Base-by-base conservation (phyloP, 192 early-diverging fungal genomes). In the Dispira simplex region DNA sequence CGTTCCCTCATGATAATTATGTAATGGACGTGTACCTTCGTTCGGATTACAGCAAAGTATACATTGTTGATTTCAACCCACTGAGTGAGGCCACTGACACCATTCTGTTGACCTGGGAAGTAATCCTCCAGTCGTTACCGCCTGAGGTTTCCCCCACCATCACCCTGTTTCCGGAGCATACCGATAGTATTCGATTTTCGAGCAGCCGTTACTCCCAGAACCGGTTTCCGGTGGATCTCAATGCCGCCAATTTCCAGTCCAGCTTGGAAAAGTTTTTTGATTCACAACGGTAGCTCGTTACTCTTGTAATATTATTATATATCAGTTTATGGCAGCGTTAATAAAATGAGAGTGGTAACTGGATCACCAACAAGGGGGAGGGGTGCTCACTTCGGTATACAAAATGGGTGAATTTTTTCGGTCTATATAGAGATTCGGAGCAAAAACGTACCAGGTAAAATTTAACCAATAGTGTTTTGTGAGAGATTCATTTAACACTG, bases 31-130 rank as follows among this genome's bases (percentile, higher is more conserved):
- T 90, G 5, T 97, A 96, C 65, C 69, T 96, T 23, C 82, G 77
- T 26, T 71, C 76, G 59, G 75, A 79, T 20, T 70, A 75, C 21
- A 70, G 78, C 21, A 75, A 76, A 23, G 83, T 86, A 2, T 92
- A 79, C 63, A 68, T 99, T 5, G 73, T 99, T 10, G 95, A 97
- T 73, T 90, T 99, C 71, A 95, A 99, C 74, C 90, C 91, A 0
- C 93, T 90, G 72, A 73, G 77, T 20, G 21, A 74, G 52, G 76
- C 75, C 2, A 94, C 94, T 0, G 97, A 99, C 64, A 69, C 83
- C 25, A 74, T 92, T 23, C 72, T 99, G 16, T 97, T 85, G 67
- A 66, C 71, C 11, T 97, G 95, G 95, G 63, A 77, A 16, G 92
- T 95, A 65, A 70, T 58, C 8, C 44, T 62, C 11, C 32, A 39